Percentiles rank a stretch among this genome's conserved stretches.
phyloP scores from a whole-genome alignment of 139 green algal genomes.

The Chlamydomonas eustigma region DNA sequence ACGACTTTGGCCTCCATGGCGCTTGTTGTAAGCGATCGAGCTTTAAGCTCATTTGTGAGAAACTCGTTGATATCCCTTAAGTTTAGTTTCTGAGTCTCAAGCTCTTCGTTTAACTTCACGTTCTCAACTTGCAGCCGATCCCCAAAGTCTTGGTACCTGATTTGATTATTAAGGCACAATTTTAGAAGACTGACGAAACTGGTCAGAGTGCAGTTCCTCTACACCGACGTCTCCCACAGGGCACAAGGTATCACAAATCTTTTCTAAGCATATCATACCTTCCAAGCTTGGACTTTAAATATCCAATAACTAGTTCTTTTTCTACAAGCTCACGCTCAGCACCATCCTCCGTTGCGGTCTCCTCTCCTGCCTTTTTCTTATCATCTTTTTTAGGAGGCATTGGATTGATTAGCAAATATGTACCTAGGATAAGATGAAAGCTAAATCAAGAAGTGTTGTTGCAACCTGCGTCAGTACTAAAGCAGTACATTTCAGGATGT shows the following conservation, averaged over 20 bases:
- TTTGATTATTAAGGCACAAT: background rate
- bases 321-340: slow-evolving; percentile 65
- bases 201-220: background rate
- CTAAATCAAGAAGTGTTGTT: no score
- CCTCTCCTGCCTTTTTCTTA: slow-evolving; percentile 30
- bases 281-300: slow-evolving; percentile 67
- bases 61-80: slow-evolving; percentile 78
- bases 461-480: no score
- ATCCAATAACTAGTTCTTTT: slow-evolving; percentile 66
- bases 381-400: slow-evolving; percentile 69
- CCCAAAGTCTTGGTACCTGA: slow-evolving; percentile 62
- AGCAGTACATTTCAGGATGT: no score
- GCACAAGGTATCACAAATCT: slow-evolving; percentile 1
- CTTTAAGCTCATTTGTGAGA: slow-evolving; percentile 66
- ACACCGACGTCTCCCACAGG: background rate
- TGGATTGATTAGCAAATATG: no score
- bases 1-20: slow-evolving; percentile 47
- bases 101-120: slow-evolving; percentile 52
- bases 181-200: background rate
- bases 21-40: slow-evolving; percentile 30
- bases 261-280: slow-evolving; percentile 22
- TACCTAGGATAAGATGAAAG: no score
- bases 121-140: slow-evolving; percentile 67
- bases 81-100: slow-evolving; percentile 68
- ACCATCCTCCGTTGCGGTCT: slow-evolving; percentile 43